phyloP scores from a whole-genome alignment of 2,329 filamentous ascomycete species.

The Monosporascus sp. region DNA sequence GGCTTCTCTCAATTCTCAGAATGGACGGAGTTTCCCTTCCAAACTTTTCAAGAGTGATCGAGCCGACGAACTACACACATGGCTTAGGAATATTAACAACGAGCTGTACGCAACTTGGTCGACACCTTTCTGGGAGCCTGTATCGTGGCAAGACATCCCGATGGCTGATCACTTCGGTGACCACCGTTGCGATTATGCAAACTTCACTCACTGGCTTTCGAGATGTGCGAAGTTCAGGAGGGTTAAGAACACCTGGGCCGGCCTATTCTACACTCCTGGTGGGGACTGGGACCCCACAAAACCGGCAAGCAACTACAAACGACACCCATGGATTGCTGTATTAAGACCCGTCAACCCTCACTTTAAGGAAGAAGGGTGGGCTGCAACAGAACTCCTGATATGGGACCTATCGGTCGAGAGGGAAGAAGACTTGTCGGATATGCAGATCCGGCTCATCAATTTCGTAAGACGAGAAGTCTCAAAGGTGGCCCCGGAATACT shows the following conservation, averaged over 20 bases:
- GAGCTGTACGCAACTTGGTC: conserved; percentile 10
- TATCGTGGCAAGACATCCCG: conserved; percentile 37
- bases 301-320: conserved; percentile 18
- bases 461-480: conserved; percentile 27
- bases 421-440: conserved; percentile 30
- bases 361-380: conserved; percentile 18
- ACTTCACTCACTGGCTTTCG: conserved; percentile 33
- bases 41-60: conserved; percentile 12
- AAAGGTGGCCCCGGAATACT: conserved; percentile 26
- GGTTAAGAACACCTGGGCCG: conserved; percentile 33
- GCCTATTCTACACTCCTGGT: conserved; percentile 47
- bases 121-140: conserved; percentile 32
- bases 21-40: neutral
- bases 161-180: conserved; percentile 34
- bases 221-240: conserved; percentile 8
- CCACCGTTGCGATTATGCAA: conserved; percentile 17
- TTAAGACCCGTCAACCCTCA: conserved; percentile 40
- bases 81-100: conserved; percentile 8
- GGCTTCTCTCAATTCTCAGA: conserved; percentile 4
- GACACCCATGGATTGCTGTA: conserved; percentile 48
- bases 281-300: conserved; percentile 29
- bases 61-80: conserved; percentile 12
- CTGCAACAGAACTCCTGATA: conserved; percentile 44
- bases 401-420: conserved; percentile 41
- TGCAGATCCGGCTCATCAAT: conserved; percentile 41